Percentiles rank a stretch among this genome's conserved stretches.
Evolutionary conservation across 345 rosid species (phyloP).

Genomic region (Melastoma malabathricum): DNA sequence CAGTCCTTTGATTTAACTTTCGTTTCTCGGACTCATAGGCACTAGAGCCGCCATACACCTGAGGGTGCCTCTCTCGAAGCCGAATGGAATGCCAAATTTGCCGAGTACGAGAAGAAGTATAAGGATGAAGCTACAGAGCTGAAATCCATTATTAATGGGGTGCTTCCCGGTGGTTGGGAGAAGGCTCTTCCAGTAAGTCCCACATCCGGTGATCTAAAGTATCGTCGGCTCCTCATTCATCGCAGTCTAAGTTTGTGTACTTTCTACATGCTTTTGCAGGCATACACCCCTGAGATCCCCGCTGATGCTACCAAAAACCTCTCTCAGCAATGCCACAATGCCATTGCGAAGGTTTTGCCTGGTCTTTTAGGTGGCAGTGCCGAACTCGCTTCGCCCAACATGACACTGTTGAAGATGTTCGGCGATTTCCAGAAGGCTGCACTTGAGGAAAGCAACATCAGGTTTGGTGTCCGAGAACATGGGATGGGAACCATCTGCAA

Average conservation of each 20-base stretch:
- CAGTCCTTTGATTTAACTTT: too few species aligned
- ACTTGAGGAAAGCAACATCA: slow-evolving; percentile 78
- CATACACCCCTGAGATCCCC: slow-evolving; percentile 75
- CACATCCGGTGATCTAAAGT: too few species aligned
- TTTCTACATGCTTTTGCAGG: slow-evolving; percentile 18
- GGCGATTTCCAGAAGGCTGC: slow-evolving; percentile 88
- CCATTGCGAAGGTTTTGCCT: slow-evolving; percentile 66
- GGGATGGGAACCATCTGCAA: slow-evolving; percentile 97
- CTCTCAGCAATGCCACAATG: slow-evolving; percentile 79
- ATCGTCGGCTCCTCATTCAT: too few species aligned
- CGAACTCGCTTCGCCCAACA: slow-evolving; percentile 96
- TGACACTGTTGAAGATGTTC: slow-evolving; percentile 79
- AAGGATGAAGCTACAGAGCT: slow-evolving; percentile 85
- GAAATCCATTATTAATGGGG: slow-evolving; percentile 65
- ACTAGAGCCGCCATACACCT: slow-evolving; percentile 82
- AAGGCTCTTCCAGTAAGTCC: slow-evolving; percentile 62
- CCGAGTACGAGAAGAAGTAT: slow-evolving; percentile 83
- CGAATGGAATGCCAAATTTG: slow-evolving; percentile 79
- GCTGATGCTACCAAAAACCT: slow-evolving; percentile 92
- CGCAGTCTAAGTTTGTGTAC: slow-evolving; percentile 5
- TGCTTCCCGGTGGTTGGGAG: slow-evolving; percentile 85
- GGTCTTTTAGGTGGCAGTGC: slow-evolving; percentile 98
- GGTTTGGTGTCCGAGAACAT: slow-evolving; percentile 96
- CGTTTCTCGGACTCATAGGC: slow-evolving; percentile 28
- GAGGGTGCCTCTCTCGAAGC: slow-evolving; percentile 69